These are phyloP conservation scores for Starmerella riodocensis DNA, from an alignment of 805 yeast species.

Conservation along the genomic window DNA sequence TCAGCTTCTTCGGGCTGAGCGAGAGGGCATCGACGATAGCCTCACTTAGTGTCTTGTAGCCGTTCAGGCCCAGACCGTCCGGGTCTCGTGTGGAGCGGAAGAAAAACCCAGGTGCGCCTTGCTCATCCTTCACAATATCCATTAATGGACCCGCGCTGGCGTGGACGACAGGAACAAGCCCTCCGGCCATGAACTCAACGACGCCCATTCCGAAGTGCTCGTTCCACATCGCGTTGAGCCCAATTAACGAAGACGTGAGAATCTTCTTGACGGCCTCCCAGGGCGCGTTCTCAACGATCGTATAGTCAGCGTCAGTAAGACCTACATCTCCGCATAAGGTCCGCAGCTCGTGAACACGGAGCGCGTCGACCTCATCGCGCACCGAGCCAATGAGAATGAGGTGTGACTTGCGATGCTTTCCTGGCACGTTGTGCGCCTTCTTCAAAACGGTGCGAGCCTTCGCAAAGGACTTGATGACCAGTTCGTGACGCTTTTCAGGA, in stretches of 20 bases:
- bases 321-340: conserved; percentile 31
- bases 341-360: conserved; percentile 41
- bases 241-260: conserved; percentile 49
- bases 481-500: conserved; percentile 80
- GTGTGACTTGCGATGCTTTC: conserved; percentile 33
- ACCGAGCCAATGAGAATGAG: conserved; percentile 75
- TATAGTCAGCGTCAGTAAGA: conserved; percentile 32
- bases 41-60: conserved; percentile 38
- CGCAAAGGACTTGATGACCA: conserved; percentile 53
- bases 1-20: conserved; percentile 30
- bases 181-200: conserved; percentile 79
- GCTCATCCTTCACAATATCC: conserved; percentile 59
- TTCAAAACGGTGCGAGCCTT: conserved; percentile 29
- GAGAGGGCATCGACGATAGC: conserved; percentile 36
- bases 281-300: conserved; percentile 61
- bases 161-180: conserved; percentile 78
- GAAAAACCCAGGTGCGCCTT: conserved; percentile 57
- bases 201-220: conserved; percentile 98
- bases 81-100: conserved; percentile 64
- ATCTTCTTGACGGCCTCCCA: conserved; percentile 46
- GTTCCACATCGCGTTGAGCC: conserved; percentile 97
- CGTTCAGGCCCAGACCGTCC: conserved; percentile 31
- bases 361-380: conserved; percentile 52
- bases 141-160: conserved; percentile 89
- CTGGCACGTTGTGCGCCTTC: conserved; percentile 11